Percentiles rank a stretch among this genome's conserved stretches.
These are phyloP conservation scores for Solanum hybrid DNA, from an alignment of 305 asterid genomes.

Conservation along the genomic window DNA sequence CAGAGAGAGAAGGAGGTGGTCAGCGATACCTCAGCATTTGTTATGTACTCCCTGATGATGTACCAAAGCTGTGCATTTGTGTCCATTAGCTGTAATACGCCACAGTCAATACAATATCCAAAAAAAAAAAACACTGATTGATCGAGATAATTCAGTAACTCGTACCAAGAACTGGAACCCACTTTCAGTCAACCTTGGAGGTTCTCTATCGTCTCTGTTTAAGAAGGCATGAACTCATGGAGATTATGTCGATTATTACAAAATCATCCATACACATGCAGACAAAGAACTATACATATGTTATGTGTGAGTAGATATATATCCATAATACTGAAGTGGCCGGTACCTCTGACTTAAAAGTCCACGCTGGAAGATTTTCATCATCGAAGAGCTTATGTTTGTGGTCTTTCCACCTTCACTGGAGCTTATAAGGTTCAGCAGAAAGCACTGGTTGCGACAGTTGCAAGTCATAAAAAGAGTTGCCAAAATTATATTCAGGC, in stretches of 20 bases:
- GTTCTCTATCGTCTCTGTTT: conserved; percentile 82
- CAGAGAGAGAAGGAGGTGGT: not conserved
- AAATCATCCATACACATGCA: conserved; percentile 5
- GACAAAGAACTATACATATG: not conserved
- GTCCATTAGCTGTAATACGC: conserved; percentile 76
- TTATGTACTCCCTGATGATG: conserved; percentile 93
- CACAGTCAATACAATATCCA: conserved; percentile 26
- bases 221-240: conserved; percentile 15
- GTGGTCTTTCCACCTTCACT: conserved; percentile 70
- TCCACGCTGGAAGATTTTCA: conserved; percentile 93
- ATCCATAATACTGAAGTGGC: conserved; percentile 8
- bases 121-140: not conserved
- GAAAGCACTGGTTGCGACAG: conserved; percentile 64
- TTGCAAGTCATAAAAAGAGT: conserved; percentile 33
- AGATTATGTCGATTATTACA: conserved; percentile 10
- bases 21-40: conserved; percentile 67
- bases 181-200: conserved; percentile 76
- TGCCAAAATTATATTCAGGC: conserved; percentile 23
- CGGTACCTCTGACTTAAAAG: conserved; percentile 80
- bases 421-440: conserved; percentile 93
- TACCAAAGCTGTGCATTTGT: conserved; percentile 98
- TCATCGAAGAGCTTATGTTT: conserved; percentile 86
- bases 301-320: not conserved
- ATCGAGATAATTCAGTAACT: conserved; percentile 4
- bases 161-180: conserved; percentile 98